Base-by-base conservation (phyloP, 352 stramenopile species). In the Aphanomyces cochlioides region DNA sequence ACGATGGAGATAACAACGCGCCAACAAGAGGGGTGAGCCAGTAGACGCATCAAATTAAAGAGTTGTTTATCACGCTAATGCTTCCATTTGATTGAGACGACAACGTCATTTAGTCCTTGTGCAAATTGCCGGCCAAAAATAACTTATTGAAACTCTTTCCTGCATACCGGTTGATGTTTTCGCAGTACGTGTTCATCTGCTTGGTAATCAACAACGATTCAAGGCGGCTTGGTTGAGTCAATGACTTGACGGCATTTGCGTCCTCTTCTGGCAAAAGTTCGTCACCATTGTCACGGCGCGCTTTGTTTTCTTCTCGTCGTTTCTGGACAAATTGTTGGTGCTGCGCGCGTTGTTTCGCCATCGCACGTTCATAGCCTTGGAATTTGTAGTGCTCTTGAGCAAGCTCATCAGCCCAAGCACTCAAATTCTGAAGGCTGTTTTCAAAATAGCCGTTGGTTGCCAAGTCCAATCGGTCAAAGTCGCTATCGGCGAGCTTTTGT, bases 391-490 rank as follows among this genome's bases (percentile, higher is more conserved):
- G 96, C 78, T 99, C 95, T 67, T 96, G 88, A 4, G 92, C 88
- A 15, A 99, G 85, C 74, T 99, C 96, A 75, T 99, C 97, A 28
- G 98, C 96, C 94, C 95, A 98, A 59, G 95, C 84, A 73, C 90
- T 97, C 72, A 99, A 88, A 80, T 98, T 98, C 87, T 98, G 97
- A n/a, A 99, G 82, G 74, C 98, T 98, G 80, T 96, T 98, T 76
- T 99, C 95, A 36, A 95, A 73, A 83, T 98, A 99, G 40, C 96
- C 86, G 75, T 92, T 98, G 40, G 93, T 98, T 68, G 85, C 95
- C 58, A 99, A 78, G 77, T 99, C 96, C 47, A 99, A 89, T 56
- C 93, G 87, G 73, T 99, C 96, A 64, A 99, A 98, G 68, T 97
- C 78, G 65, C 81, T 77, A 75, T 88, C 82, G 13, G 66, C 4